phyloP scores from a whole-genome alignment of 352 stramenopile genomes.

The Pythium coloratum region DNA sequence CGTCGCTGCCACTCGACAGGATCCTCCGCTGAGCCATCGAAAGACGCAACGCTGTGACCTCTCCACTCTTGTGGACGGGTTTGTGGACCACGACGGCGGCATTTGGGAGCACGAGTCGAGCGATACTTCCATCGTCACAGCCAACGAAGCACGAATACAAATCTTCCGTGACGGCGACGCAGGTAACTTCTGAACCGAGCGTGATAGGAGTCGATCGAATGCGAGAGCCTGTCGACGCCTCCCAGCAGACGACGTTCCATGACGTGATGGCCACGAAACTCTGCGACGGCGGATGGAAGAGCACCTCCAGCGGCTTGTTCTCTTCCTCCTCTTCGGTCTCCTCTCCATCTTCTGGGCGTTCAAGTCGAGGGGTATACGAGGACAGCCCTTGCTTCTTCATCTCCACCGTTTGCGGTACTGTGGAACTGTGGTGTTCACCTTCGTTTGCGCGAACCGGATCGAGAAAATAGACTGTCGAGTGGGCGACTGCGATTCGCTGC shows the following conservation, averaged over 20 bases:
- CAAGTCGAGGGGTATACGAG: neutral
- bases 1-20: slow-evolving; percentile 33
- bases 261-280: slow-evolving; percentile 38
- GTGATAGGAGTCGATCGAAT: slow-evolving; percentile 23
- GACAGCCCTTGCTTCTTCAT: neutral
- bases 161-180: slow-evolving; percentile 36
- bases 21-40: slow-evolving; percentile 20
- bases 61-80: slow-evolving; percentile 27
- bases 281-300: slow-evolving; percentile 30
- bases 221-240: slow-evolving; percentile 25
- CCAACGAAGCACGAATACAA: slow-evolving; percentile 48
- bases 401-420: neutral
- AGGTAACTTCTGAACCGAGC: slow-evolving; percentile 34
- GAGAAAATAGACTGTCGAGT: slow-evolving; percentile 59
- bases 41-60: slow-evolving; percentile 31
- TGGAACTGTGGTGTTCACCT: neutral
- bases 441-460: slow-evolving; percentile 22
- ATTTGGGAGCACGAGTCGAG: slow-evolving; percentile 39
- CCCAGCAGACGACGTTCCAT: slow-evolving; percentile 34
- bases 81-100: slow-evolving; percentile 33
- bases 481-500: slow-evolving; percentile 45
- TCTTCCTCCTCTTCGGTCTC: slow-evolving; percentile 28
- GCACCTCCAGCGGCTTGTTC: slow-evolving; percentile 36
- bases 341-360: neutral
- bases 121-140: slow-evolving; percentile 38